Evolutionary conservation across 441 rosid genomes (phyloP).

Genomic region (Euphorbia celastroides): DNA sequence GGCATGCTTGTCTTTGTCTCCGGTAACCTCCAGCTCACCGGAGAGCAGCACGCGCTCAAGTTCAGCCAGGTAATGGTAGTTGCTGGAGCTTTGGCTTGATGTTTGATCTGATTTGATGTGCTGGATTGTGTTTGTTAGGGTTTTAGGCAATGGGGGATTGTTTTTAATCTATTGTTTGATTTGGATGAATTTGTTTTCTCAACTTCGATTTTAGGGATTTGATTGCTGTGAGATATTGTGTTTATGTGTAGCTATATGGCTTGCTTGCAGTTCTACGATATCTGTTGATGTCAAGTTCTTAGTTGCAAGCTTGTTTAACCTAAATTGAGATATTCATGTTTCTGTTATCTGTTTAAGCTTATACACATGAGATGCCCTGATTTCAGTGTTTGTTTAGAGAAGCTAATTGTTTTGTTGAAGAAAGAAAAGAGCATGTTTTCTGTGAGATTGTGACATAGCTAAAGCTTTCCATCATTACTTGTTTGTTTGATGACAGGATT

Average conservation of each 20-base stretch:
- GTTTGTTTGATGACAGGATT: background rate
- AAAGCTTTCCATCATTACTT: background rate
- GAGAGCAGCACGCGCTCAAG: constrained; percentile 93
- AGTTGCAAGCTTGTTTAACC: background rate
- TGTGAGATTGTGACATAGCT: background rate
- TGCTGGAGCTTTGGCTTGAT: background rate
- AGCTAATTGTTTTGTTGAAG: background rate
- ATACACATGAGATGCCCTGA: background rate
- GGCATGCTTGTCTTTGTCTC: constrained; percentile 95
- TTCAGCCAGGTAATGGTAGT: constrained; percentile 63
- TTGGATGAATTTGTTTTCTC: background rate
- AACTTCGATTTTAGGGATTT: background rate
- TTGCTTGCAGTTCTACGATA: background rate
- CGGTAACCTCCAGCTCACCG: constrained; percentile 84
- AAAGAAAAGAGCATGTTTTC: background rate
- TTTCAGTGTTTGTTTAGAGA: background rate
- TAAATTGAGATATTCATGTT: background rate
- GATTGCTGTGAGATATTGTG: background rate
- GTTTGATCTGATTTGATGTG: background rate
- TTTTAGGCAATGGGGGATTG: constrained; percentile 15
- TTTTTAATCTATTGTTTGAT: constrained; percentile 14
- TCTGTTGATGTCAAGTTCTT: background rate
- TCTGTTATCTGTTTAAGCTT: background rate
- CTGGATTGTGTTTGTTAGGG: constrained; percentile 2
- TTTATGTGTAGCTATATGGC: background rate